Percentiles rank a stretch among this genome's conserved stretches.
Evolutionary conservation across 1,284 basidiomycete species (phyloP).

Genomic region (Ustilago curta): DNA sequence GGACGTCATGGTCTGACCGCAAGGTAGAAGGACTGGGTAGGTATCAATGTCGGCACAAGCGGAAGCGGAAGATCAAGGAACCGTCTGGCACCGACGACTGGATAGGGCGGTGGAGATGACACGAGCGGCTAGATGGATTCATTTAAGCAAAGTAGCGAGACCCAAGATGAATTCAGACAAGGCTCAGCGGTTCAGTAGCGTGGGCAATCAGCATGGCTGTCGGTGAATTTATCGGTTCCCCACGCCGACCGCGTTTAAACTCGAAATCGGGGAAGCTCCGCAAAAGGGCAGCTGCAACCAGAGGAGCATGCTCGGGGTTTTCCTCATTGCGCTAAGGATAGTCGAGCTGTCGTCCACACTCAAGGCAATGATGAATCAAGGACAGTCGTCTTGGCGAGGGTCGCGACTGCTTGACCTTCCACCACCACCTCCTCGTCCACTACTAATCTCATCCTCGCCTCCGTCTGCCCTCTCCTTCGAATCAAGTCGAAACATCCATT

Average conservation of each 20-base stretch:
- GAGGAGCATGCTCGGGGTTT: not conserved
- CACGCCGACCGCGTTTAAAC: slow-evolving; percentile 3
- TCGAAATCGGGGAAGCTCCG: not conserved
- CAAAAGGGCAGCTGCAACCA: no score
- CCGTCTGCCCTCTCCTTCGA: not conserved
- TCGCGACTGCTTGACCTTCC: not conserved
- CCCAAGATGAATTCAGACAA: not conserved
- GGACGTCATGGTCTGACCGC: not conserved
- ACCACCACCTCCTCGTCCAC: slow-evolving; percentile 3
- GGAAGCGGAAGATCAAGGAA: no score
- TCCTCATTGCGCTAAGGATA: not conserved
- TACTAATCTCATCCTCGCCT: no score
- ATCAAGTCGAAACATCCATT: not conserved
- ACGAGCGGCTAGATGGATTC: not conserved
- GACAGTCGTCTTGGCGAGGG: no score
- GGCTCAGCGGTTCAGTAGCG: not conserved
- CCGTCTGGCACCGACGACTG: no score
- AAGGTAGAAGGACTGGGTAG: not conserved
- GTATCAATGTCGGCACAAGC: no score
- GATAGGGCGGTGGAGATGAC: no score
- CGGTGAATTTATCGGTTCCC: slow-evolving; percentile 14
- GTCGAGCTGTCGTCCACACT: not conserved
- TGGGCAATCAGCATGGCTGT: not conserved
- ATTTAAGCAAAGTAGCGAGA: not conserved
- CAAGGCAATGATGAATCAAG: no score